Conservation (phyloP, 768 basidiomycete species). For the Lactarius trivialis region DNA sequence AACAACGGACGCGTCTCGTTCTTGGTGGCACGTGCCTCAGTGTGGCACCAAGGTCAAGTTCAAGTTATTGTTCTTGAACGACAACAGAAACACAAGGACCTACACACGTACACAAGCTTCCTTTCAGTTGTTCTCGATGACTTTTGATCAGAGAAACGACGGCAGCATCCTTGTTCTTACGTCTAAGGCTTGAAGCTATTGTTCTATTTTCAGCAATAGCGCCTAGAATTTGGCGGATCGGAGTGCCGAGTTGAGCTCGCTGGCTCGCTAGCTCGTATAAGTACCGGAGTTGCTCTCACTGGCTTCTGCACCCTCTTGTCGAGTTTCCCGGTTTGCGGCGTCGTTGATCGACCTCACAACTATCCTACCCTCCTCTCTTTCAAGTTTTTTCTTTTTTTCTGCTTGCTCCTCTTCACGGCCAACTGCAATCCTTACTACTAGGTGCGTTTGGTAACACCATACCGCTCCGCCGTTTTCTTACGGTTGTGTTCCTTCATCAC, state of each 20-base stretch:
- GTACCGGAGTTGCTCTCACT: constrained; percentile 1
- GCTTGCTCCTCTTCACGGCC: neutral
- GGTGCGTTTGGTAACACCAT: neutral
- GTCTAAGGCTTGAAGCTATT: neutral
- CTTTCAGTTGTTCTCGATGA: neutral
- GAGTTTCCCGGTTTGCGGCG: constrained; percentile 13
- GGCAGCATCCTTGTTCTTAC: constrained; percentile 1
- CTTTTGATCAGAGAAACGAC: neutral
- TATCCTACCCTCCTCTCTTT: neutral
- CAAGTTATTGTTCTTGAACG: neutral
- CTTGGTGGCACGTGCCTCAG: constrained; percentile 3
- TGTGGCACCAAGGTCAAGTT: neutral
- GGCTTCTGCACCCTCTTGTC: neutral
- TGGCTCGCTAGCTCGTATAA: constrained; percentile 10
- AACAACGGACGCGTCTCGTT: constrained; percentile 7
- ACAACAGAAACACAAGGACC: constrained; percentile 12
- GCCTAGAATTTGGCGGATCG: neutral
- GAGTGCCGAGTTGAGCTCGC: neutral
- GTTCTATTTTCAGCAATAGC: neutral
- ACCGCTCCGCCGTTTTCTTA: neutral
- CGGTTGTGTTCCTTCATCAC: neutral
- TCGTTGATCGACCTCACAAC: constrained; percentile 14
- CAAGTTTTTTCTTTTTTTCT: neutral
- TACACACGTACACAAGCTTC: neutral
- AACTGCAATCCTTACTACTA: neutral